Percentiles rank a stretch among this genome's conserved stretches.
These are phyloP conservation scores for Populus ilicifolia DNA, from an alignment of 345 rosid species.

Conservation along the genomic window DNA sequence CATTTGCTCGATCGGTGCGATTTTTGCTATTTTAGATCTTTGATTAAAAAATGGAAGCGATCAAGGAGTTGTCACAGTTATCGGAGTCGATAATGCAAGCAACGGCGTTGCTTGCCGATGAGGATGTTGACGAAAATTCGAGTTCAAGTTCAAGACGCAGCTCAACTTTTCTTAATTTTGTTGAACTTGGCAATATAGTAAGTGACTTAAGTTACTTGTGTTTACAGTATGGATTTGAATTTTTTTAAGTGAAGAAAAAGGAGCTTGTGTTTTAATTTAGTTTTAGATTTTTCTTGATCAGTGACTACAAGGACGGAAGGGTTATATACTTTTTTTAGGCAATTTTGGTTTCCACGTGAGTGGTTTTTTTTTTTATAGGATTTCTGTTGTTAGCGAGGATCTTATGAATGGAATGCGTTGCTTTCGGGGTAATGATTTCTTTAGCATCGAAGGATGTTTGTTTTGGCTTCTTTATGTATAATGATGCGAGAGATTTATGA, in stretches of 20 bases:
- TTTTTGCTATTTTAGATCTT: not conserved
- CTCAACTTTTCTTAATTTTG: constrained; percentile 73
- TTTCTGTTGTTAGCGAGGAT: no score
- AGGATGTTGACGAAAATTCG: constrained; percentile 69
- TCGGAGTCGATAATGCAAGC: constrained; percentile 89
- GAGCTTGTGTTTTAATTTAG: not conserved
- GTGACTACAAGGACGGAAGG: no score
- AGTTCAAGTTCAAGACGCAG: constrained; percentile 58
- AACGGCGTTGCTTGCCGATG: constrained; percentile 79
- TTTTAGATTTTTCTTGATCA: not conserved
- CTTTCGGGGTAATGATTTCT: no score
- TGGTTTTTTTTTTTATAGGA: no score
- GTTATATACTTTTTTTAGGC: no score
- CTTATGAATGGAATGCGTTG: no score
- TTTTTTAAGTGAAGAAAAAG: no score
- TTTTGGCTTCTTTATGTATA: not conserved
- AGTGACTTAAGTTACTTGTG: constrained; percentile 15
- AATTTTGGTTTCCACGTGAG: no score
- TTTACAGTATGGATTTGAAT: no score
- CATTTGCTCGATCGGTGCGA: not conserved
- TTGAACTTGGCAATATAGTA: constrained; percentile 84
- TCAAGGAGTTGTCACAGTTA: constrained; percentile 80
- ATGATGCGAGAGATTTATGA: not conserved
- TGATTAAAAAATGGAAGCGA: constrained; percentile 66
- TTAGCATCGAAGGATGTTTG: no score